Percentiles rank a stretch among this genome's conserved stretches.
Conservation (phyloP, 176 grass and related monocot genomes). For the Zea mays region DNA sequence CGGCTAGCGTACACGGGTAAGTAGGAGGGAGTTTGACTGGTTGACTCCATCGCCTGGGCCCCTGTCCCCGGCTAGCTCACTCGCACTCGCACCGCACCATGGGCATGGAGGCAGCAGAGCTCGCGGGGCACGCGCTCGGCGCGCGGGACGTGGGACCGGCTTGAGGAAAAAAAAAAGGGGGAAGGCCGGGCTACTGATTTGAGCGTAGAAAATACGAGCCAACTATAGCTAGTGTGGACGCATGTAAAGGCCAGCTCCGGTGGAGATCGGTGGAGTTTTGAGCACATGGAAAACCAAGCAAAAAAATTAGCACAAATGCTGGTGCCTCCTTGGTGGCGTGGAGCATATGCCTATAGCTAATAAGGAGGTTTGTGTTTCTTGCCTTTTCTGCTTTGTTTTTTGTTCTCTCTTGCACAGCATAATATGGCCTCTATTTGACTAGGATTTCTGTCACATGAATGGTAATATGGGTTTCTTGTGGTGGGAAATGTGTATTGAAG, state of each 20-base stretch:
- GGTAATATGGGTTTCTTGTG: not conserved
- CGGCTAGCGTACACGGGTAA: constrained; percentile 23
- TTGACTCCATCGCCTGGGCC: not conserved
- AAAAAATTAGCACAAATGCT: not conserved
- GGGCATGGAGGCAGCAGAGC: not conserved
- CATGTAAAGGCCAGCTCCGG: not conserved
- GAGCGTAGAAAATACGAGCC: constrained; percentile 23
- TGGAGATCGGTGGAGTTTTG: constrained; percentile 24
- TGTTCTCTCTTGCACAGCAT: not conserved
- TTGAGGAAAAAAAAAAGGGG: not conserved
- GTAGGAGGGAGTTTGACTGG: constrained; percentile 16
- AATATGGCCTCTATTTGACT: not conserved
- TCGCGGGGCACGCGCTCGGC: constrained; percentile 9
- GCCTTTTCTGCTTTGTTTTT: not conserved
- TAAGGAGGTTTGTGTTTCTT: not conserved
- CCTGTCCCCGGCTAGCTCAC: not conserved
- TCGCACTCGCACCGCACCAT: constrained; percentile 8
- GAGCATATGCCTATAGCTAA: not conserved
- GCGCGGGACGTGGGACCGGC: not conserved
- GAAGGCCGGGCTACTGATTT: not conserved
- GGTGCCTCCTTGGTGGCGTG: not conserved
- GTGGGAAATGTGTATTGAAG: too few species aligned
- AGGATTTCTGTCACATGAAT: not conserved
- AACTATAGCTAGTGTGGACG: constrained; percentile 1
- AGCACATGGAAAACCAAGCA: constrained; percentile 22